These are phyloP conservation scores for Viola pubescens DNA, from an alignment of 441 rosid species.

Conservation along the genomic window DNA sequence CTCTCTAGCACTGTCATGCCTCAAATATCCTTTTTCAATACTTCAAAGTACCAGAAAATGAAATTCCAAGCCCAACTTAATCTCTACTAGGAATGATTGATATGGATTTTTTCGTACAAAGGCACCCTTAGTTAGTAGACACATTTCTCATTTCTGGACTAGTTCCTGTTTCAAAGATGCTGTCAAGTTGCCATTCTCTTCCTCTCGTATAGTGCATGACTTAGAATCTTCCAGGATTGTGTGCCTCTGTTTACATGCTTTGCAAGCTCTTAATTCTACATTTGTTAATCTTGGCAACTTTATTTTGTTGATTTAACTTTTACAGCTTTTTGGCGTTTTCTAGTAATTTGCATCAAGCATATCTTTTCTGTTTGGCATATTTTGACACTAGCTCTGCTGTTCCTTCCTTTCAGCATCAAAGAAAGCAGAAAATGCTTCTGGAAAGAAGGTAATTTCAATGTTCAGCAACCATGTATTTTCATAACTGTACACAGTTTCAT, in stretches of 20 bases:
- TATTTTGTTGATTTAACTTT: neutral
- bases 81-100: neutral
- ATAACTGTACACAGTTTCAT: conserved; percentile 1
- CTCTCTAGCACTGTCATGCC: neutral
- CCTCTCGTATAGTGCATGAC: neutral
- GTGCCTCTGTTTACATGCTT: too few relatives aligned
- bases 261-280: too few relatives aligned
- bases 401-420: conserved; percentile 40
- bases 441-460: conserved; percentile 42
- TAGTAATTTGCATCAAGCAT: neutral
- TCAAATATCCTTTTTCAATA: conserved; percentile 4
- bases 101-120: neutral
- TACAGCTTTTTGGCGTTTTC: conserved; percentile 2
- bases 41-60: neutral
- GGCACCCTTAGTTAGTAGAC: neutral
- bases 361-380: too few relatives aligned
- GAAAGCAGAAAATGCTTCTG: conserved; percentile 33
- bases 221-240: too few relatives aligned
- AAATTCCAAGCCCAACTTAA: neutral
- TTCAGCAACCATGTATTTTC: conserved; percentile 6
- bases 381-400: neutral
- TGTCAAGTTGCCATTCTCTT: neutral
- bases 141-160: neutral
- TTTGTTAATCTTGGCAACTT: neutral
- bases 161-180: too few relatives aligned